Evolutionary conservation across 371 early-diverging fungal species (phyloP).

Genomic region (Cokeromyces recurvatus): DNA sequence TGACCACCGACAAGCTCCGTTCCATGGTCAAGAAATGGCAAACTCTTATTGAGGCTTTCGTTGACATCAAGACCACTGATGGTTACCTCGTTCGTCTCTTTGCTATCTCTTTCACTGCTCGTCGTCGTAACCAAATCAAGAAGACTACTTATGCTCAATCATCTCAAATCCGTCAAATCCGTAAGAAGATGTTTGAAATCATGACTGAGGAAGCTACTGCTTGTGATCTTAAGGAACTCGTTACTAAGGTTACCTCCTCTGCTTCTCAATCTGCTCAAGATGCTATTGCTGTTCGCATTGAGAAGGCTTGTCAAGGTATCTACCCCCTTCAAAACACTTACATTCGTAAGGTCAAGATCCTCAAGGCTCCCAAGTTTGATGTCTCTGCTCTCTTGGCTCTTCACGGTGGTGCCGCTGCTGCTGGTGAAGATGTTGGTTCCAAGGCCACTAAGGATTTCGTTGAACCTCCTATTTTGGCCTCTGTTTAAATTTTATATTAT

Average conservation of each 20-base stretch:
- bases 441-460: slow-evolving; percentile 65
- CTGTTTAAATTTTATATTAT: slow-evolving; percentile 72
- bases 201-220: slow-evolving; percentile 77
- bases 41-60: slow-evolving; percentile 96
- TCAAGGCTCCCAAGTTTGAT: slow-evolving; percentile 95
- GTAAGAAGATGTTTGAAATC: slow-evolving; percentile 99
- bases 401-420: slow-evolving; percentile 76
- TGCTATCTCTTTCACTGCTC: slow-evolving; percentile 95
- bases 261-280: slow-evolving; percentile 44
- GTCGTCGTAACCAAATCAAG: slow-evolving; percentile 86
- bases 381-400: slow-evolving; percentile 92
- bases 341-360: slow-evolving; percentile 98
- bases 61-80: slow-evolving; percentile 99
- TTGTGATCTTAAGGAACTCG: slow-evolving; percentile 67
- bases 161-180: slow-evolving; percentile 94
- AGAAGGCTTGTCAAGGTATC: slow-evolving; percentile 94
- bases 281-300: slow-evolving; percentile 89
- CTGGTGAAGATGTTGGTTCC: slow-evolving; percentile 74
- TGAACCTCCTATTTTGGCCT: slow-evolving; percentile 66
- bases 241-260: slow-evolving; percentile 84
- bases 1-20: slow-evolving; percentile 98
- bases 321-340: slow-evolving; percentile 98
- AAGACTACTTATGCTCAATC: slow-evolving; percentile 97
- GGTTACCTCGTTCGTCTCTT: slow-evolving; percentile 97
- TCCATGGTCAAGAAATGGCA: slow-evolving; percentile 99